Percentiles rank a stretch among this genome's conserved stretches.
Evolutionary conservation across 2,329 filamentous ascomycete species (phyloP).

Genomic region (Aspergillus viridinutans): DNA sequence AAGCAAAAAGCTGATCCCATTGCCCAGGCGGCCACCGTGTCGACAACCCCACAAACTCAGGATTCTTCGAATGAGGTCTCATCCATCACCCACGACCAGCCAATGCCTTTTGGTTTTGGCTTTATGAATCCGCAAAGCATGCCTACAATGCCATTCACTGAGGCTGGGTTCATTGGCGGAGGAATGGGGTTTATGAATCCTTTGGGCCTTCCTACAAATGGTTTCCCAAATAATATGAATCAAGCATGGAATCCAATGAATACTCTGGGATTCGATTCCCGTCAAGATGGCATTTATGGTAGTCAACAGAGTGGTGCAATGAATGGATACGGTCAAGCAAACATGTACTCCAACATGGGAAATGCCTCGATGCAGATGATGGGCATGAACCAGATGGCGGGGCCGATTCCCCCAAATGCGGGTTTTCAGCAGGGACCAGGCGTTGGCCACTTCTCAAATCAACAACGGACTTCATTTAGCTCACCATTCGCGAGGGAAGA

Average conservation of each 20-base stretch:
- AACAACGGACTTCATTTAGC: constrained; percentile 53
- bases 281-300: constrained; percentile 33
- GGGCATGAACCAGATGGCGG: constrained; percentile 29
- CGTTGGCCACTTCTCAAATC: constrained; percentile 51
- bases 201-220: constrained; percentile 33
- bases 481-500: constrained; percentile 61
- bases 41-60: constrained; percentile 10
- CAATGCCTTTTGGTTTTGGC: constrained; percentile 32
- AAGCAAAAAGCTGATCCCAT: constrained; percentile 43
- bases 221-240: constrained; percentile 31
- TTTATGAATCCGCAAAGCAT: constrained; percentile 30
- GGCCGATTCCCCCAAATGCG: constrained; percentile 26
- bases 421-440: constrained; percentile 29
- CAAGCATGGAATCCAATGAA: constrained; percentile 45
- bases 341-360: constrained; percentile 33
- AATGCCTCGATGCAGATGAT: constrained; percentile 36
- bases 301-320: constrained; percentile 28
- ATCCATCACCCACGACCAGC: constrained; percentile 28
- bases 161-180: constrained; percentile 29
- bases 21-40: constrained; percentile 3
- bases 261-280: constrained; percentile 36
- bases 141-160: constrained; percentile 31
- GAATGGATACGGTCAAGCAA: constrained; percentile 28
- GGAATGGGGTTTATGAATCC: constrained; percentile 37
- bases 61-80: constrained; percentile 15